Base-by-base conservation (phyloP, 2,329 filamentous ascomycete species). In the Nemania diffusa region DNA sequence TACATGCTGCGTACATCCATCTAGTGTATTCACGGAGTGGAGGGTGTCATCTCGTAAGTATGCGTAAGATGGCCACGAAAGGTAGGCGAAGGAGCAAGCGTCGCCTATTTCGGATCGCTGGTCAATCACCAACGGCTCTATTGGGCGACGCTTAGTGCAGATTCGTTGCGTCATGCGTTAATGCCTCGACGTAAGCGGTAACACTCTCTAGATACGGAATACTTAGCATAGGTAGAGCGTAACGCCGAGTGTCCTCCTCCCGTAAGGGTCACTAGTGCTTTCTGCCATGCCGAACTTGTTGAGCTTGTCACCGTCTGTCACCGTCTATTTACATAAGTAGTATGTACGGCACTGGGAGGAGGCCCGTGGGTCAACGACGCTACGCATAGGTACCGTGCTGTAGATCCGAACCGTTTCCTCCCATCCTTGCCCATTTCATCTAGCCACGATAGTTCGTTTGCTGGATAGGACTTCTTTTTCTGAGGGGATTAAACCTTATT, bases 331-430 rank as follows among this genome's bases (percentile, higher is more conserved):
- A n/a, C n/a, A n/a, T n/a, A n/a, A n/a, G n/a, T n/a, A n/a, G n/a
- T n/a, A n/a, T n/a, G n/a, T n/a, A 57, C 46, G 50, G 63, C 42
- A 51, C 50, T 40, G 37, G 22, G 32, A 32, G 29, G 26, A 61
- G 26, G 50, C 27, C 64, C 64, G 32, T 50, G 26, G 58, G 46
- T 46, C 29, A 7, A 13, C 34, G n/a, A n/a, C n/a, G n/a, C n/a
- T n/a, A n/a, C n/a, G n/a, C n/a, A n/a, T n/a, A n/a, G 11, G 8
- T 40, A 40, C 34, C 9, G 34, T 40, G 26, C 29, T 40, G 46
- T 63, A 61, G 67, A 63, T 48, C 59, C 51, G 55, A 67, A 55
- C 64, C 56, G 65, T 64, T 67, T 57, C 50, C 53, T 29, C 57
- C 42, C 40, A 44, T 57, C 67, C 27, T 61, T 67, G 22, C 58